Percentiles rank a stretch among this genome's conserved stretches.
Conservation (phyloP, 2,329 filamentous ascomycete genomes). For the Chaetothyriales sp. region DNA sequence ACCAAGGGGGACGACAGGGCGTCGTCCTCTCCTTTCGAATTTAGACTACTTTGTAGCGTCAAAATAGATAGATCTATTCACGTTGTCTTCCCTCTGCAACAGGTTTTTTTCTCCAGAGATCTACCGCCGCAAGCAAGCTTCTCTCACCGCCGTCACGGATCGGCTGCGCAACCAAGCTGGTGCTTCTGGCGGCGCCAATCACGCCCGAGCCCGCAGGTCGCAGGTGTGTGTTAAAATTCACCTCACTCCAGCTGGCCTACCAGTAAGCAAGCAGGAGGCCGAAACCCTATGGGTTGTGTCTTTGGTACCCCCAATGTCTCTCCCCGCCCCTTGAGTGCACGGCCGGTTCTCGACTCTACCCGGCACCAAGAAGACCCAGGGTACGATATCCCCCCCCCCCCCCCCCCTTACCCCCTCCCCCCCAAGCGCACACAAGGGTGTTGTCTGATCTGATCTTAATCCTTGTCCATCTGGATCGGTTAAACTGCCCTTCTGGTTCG, state of each 20-base stretch:
- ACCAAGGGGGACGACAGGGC: background rate
- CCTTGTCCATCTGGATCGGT: background rate
- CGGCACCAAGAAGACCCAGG: background rate
- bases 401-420: too few species aligned
- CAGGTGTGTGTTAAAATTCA: too few species aligned
- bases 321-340: background rate
- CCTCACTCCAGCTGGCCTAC: background rate
- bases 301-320: background rate
- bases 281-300: background rate
- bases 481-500: too few species aligned
- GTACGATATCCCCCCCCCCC: background rate
- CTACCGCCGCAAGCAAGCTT: background rate
- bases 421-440: too few species aligned
- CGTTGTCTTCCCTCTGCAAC: background rate
- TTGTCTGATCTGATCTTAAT: background rate
- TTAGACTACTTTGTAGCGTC: conserved; percentile 20
- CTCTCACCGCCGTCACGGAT: background rate
- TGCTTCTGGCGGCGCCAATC: background rate
- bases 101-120: background rate
- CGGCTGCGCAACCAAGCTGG: too few species aligned
- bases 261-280: background rate
- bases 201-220: too few species aligned
- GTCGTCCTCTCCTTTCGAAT: background rate
- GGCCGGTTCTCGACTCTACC: background rate
- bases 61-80: background rate